A percentile compares a stretch with the other conserved stretches of the same genome.
These are phyloP conservation scores for Lepidium africanum DNA, from an alignment of 345 rosid species.

Conservation along the genomic window DNA sequence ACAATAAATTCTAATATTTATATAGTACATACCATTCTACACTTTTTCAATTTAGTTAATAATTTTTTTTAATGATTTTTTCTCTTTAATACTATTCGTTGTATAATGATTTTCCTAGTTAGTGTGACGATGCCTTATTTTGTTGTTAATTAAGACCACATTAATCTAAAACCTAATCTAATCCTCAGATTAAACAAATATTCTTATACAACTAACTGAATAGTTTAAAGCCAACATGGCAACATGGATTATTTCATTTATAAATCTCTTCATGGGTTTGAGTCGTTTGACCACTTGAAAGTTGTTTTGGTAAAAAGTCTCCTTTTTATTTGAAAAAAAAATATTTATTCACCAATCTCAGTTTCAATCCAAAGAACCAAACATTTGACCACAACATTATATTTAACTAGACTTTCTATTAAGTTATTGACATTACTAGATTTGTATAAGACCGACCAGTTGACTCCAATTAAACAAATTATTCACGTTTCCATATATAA, in stretches of 20 bases:
- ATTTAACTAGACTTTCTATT: background rate
- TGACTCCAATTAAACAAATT: background rate
- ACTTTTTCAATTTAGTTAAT: too few relatives aligned
- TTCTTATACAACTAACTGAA: background rate
- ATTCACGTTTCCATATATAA: background rate
- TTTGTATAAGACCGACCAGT: background rate
- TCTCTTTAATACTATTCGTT: too few relatives aligned
- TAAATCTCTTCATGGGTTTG: background rate
- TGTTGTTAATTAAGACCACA: background rate
- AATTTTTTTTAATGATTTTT: too few relatives aligned
- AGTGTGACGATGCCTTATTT: background rate
- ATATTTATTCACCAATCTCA: background rate
- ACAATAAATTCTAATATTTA: too few relatives aligned
- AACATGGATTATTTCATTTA: background rate
- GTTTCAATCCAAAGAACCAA: background rate
- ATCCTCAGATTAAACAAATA: background rate
- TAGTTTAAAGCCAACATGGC: background rate
- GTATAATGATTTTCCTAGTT: too few relatives aligned
- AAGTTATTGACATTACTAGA: background rate
- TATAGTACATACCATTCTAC: too few relatives aligned
- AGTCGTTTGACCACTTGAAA: background rate
- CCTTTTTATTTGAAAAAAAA: background rate
- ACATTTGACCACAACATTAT: background rate
- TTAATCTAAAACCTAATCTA: background rate
- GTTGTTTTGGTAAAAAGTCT: background rate